Evolutionary conservation across 140 eudicot genomes (phyloP), one percentile per base, ranked within the genome.

Genomic region (Stevia rebaudiana): DNA sequence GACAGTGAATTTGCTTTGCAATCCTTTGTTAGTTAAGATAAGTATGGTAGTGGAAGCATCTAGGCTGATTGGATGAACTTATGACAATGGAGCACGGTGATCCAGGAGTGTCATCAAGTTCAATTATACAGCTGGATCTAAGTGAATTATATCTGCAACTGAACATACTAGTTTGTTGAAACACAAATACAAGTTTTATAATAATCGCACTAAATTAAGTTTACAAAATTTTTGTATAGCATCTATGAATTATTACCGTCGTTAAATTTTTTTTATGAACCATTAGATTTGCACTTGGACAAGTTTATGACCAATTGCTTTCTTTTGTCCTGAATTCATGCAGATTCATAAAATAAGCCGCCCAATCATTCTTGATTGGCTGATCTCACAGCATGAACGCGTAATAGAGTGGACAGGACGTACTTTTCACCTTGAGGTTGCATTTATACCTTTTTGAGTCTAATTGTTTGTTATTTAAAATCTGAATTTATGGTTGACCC

Each of bases 341-440:
- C 86, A 91, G 98, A 60, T 91, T 77, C 82, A 86, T 61, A 84
- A 83, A 55, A 71, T 91, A 63, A 80, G 89, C 51, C 78, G 80
- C 54, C 83, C 98, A 43, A 63, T 91, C 63, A 74, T 91, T 77
- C 96, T 91, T 24, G 98, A 91, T 69, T 91, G 98, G 98, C 67
- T 91, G 52, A 86, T 91, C 61, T 79, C 88, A 40, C 95, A 91
- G 79, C 86, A 91, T 70, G 76, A 81, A 56, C 81, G 88, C 53
- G 77, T 87, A 49, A 53, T 90, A 70, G 95, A 90, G 72, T 90
- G 98, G 98, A 84, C 94, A 17, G 91, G 94, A 11, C 98, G 95
- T 40, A 82, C 86, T 60, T 85, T 87, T 44, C 81, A 80, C 56
- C 86, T 90, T 58, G 98, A 90, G 98, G 98, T 90, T 60, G 52